Base-by-base conservation (phyloP, 2,329 filamentous ascomycete species). In the Cercospora sp. region DNA sequence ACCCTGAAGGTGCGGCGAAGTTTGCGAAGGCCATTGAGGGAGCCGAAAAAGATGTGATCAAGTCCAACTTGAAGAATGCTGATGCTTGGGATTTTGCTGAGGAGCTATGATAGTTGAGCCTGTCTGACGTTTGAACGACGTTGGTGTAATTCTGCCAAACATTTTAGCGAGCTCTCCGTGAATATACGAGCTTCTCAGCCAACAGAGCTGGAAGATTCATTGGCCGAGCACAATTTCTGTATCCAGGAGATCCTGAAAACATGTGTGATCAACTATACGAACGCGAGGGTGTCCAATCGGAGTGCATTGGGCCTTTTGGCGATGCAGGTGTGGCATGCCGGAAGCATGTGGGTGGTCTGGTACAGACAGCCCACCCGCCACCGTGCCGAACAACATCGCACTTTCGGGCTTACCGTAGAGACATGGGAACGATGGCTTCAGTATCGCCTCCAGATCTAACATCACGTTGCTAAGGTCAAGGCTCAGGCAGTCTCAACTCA, bases 1-100 rank as follows among this genome's bases (percentile, higher is more conserved):
- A 91, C 73, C 81, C 83, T 40, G 84, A 89, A 79, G 85, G 83
- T 9, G 89, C 86, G 0, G 82, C 87, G 73, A 85, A 85, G 73
- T 92, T 92, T 75, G 84, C 87, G 80, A 80, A 87, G 18, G 82
- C 85, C 65, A 84, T 92, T 64, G 83, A 88, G 80, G 84, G 85
- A 70, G 88, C 88, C 0, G 82, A 87, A 74, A 90, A 88, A 73
- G 81, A 83, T 74, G 76, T 78, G 3, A 82, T 83, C 63, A 79
- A 72, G 69, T 68, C 63, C 26, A 61, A 68, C 48, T 12, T 60
- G n/a, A 30, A 53, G 42, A 31, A 65, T 18, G 60, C 66, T 30
- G 66, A 67, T 31, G 65, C 59, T 10, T 63, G 33, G 42, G 65
- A 60, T 40, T 67, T 33, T 55, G 30, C 53, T 6, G 55, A 61